Base-by-base conservation (phyloP, 2,329 filamentous ascomycete species). In the Cercospora sesami region DNA sequence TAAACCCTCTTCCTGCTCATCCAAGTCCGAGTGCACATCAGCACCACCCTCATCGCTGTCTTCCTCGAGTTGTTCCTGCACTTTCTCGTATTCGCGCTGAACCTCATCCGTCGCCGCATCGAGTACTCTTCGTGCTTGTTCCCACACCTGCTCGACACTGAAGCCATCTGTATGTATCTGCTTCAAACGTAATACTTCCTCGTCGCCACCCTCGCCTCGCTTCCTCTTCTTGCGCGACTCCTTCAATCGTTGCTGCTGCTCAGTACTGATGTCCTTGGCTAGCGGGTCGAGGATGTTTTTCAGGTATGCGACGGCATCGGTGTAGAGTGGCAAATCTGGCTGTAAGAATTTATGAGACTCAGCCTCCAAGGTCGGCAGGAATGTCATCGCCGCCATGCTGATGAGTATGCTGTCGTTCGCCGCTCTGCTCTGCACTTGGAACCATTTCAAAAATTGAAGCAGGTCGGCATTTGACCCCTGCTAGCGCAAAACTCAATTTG, bases 111-210 rank as follows among this genome's bases (percentile, higher is more conserved):
- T 82, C 6, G 89, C 81, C 58, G 89, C 87, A 70, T 91, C 86
- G 66, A 98, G 89, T 21, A 98, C 92, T 74, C 91, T 88, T 76
- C 89, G 90, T 8, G 93, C 91, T 81, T 99, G 95, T 79, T 97
- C 92, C 91, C 94, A 99, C 53, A 99, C 89, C 80, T 98, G 94
- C 21, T 90, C 88, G 10, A 91, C 90, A 74, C 91, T 91, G 74
- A 98, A 97, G 0, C 94, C 95, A 66, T 96, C 89, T 6, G 93
- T 84, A 78, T 97, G 91, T 16, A 99, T 83, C 79, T 91, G 93
- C 74, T 91, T 90, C 75, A 97, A 83, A 75, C 93, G 93, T 71
- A 97, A 77, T 1, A 91, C 82, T 71, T 86, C 80, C 59, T 80
- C 71, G 33, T 80, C 80, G 5, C 60, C 63, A 62, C 26, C 84